Evolutionary conservation across 345 rosid genomes (phyloP).

Genomic region (Salix dunnii): DNA sequence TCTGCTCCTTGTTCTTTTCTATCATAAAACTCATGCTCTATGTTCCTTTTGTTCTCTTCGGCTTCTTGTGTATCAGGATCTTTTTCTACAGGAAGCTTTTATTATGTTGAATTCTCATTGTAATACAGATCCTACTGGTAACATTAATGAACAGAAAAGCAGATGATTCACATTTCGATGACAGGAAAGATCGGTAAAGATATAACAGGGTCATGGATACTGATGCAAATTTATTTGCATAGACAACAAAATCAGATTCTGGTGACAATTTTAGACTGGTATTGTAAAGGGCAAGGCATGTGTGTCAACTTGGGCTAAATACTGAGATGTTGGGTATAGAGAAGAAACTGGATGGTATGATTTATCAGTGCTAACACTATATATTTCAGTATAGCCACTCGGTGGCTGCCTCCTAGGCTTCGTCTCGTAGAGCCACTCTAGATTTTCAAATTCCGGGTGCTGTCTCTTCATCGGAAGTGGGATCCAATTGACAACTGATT

Average conservation of each 20-base stretch:
- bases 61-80: too few species aligned
- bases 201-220: not conserved
- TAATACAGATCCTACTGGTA: not conserved
- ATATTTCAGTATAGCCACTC: not conserved
- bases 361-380: not conserved
- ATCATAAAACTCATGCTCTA: too few species aligned
- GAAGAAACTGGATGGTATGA: not conserved
- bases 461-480: not conserved
- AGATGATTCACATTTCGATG: not conserved
- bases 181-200: not conserved
- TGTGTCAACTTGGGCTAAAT: constrained; percentile 10
- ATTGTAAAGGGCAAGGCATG: constrained; percentile 14
- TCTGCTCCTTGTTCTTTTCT: too few species aligned
- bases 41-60: too few species aligned
- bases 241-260: not conserved
- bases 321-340: not conserved
- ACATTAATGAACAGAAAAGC: not conserved
- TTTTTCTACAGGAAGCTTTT: not conserved
- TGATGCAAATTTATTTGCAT: not conserved
- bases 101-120: not conserved
- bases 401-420: not conserved
- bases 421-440: constrained; percentile 22
- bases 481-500: constrained; percentile 3
- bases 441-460: constrained; percentile 8
- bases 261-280: constrained; percentile 11